Conservation (phyloP, 768 basidiomycete genomes). For the Rhizopogon roseolus region DNA sequence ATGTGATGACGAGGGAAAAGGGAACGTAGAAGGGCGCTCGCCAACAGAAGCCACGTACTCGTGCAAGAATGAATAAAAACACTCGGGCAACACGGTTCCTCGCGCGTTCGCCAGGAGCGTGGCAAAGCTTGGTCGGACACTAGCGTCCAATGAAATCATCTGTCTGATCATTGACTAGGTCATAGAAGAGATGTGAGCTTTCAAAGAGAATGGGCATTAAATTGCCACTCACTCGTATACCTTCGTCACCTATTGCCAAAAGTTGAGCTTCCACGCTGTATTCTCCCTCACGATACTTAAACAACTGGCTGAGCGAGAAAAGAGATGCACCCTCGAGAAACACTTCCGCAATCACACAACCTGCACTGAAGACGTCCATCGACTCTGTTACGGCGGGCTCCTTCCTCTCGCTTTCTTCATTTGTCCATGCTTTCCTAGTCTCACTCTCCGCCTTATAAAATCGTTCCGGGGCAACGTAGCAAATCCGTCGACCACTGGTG, state of each 20-base stretch:
- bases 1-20: conserved; percentile 34
- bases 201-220: neutral
- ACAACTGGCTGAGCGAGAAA: conserved; percentile 92
- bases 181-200: conserved; percentile 17
- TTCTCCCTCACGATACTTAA: conserved; percentile 89
- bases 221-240: conserved; percentile 62
- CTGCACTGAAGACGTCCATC: conserved; percentile 96
- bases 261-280: conserved; percentile 71
- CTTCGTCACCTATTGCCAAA: conserved; percentile 70
- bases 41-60: conserved; percentile 82
- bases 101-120: conserved; percentile 69
- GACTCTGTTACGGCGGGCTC: conserved; percentile 87
- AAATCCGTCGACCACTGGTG: conserved; percentile 87
- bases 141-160: conserved; percentile 85
- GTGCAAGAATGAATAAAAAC: conserved; percentile 92
- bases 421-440: conserved; percentile 54
- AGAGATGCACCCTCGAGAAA: conserved; percentile 92
- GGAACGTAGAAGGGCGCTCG: conserved; percentile 50
- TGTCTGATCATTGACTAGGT: conserved; percentile 77
- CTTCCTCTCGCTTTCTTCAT: conserved; percentile 49
- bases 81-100: conserved; percentile 82
- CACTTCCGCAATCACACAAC: conserved; percentile 93
- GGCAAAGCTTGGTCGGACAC: conserved; percentile 77
- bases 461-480: conserved; percentile 94
- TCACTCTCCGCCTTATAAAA: conserved; percentile 83